Evolutionary conservation across 345 rosid species (phyloP), one percentile per base, ranked within the genome.

Genomic region (Linum lewisii): DNA sequence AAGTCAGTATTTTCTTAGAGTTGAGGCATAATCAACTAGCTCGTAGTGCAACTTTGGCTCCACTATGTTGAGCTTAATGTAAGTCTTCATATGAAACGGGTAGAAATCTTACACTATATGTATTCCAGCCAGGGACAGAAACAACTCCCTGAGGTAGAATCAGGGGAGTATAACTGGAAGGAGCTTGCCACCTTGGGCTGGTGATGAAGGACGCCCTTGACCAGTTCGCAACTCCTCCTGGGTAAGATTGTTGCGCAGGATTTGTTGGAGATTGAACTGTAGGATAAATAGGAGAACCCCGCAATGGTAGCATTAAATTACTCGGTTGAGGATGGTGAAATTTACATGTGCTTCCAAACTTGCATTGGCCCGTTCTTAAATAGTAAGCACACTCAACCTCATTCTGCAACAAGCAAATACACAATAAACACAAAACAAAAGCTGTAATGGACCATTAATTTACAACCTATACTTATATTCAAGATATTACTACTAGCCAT

Each of bases 161-260:
- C 60, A 94, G 65, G 54, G 99, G 81, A 10, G 97, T 64, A 52
- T 78, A 94, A 58, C 81, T 82, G 44, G 97, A 90, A 58, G 96
- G 97, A 61, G 82, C 95, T 74, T 85, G 96, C 99, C 99, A 94
- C 24, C 96, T 83, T 60, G 97, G 97, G 67, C 86, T 94, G 45
- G 95, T 80, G 64, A 94, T 79, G 69, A 78, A 90, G 57, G 99
- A 85, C 63, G 95, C 81, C 66, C 97, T 79, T 21, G 97, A 78
- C 99, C 99, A 93, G 73, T 73, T 80, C 54, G 84, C 56, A 54
- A 81, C 66, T 62, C 83, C 90, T 70, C 84, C 87, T 18, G 77
- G 64, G 70, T 82, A 77, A 44, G 96, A 89, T 72, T 85, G 89
- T 74, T 84, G 95, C 66, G 78, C 80, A 3, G 76, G 77, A 63